phyloP scores from a whole-genome alignment of 2,329 filamentous ascomycete genomes.

The Colletotrichum karsti region DNA sequence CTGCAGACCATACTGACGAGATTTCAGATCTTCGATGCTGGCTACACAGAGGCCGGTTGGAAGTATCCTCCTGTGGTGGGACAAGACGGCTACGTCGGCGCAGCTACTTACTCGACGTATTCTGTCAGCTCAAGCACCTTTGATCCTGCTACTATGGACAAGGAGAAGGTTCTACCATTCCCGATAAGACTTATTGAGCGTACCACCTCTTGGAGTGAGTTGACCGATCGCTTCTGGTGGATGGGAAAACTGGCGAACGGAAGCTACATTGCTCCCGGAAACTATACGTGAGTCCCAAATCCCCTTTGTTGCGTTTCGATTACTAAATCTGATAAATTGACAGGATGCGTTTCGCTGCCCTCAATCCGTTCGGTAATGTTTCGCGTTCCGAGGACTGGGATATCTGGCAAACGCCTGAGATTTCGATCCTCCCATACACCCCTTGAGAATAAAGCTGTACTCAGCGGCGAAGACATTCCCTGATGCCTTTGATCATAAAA shows the following conservation, averaged over 20 bases:
- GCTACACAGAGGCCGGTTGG: conserved; percentile 36
- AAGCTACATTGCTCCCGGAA: conserved; percentile 34
- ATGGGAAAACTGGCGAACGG: conserved; percentile 38
- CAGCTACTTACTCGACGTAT: conserved; percentile 33
- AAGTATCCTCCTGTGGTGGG: conserved; percentile 37
- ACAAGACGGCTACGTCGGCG: conserved; percentile 38
- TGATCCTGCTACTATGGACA: conserved; percentile 32
- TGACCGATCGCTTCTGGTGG: conserved; percentile 35
- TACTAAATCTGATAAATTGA: not conserved
- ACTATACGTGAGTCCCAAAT: conserved; percentile 28
- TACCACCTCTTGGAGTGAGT: conserved; percentile 24
- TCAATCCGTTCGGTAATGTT: conserved; percentile 36
- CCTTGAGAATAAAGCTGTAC: not conserved
- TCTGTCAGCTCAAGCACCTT: conserved; percentile 23
- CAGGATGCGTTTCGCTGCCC: conserved; percentile 35
- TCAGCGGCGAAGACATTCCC: too few species aligned
- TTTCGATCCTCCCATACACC: conserved; percentile 10
- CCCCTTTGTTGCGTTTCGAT: not conserved
- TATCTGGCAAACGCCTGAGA: conserved; percentile 34
- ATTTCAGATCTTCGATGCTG: conserved; percentile 34
- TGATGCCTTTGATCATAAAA: too few species aligned
- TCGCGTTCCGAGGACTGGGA: conserved; percentile 32
- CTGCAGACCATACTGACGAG: not conserved
- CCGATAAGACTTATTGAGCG: conserved; percentile 32
- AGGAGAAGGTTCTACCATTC: conserved; percentile 34